Base-by-base conservation (phyloP, 2,329 filamentous ascomycete species). In the Tolypocladium endophyticum region DNA sequence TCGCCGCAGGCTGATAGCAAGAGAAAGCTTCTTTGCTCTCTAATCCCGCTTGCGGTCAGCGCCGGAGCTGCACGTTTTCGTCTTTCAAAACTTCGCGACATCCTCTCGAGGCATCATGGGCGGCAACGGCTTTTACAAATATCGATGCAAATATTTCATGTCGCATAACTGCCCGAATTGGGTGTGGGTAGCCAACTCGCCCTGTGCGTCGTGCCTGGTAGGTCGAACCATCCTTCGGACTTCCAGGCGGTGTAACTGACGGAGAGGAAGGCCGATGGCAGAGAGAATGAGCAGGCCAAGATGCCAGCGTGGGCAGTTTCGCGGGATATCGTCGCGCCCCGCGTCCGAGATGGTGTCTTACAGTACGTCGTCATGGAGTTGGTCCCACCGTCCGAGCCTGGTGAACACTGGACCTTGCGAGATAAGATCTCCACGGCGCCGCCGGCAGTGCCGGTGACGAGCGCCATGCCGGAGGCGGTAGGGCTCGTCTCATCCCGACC, bases 61-160 rank as follows among this genome's bases (percentile, higher is more conserved):
- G 9, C 50, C 28, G 8, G n/a, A 30, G 9, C 9, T 4, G 11
- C 11, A 11, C 30, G n/a, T 6, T n/a, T 33, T 25, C 12, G 14
- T 12, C 35, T 25, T 20, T 56, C 43, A 38, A 38, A 16, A 9
- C 5, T 2, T 38, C 45, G 47, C 43, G 28, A 58, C 36, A 45
- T 25, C n/a, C 33, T 45, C 30, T 20, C 50, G 23, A 20, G 55
- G 23, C 36, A 33, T 60, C 64, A 72, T 72, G 70, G 71, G 69
- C 55, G 68, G 70, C 59, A 67, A 72, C 63, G 76, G 77, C 43
- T 80, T 76, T 62, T 81, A 81, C 67, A 81, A 78, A 71, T 82
- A 80, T 68, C 75, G 77, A 50, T 83, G 80, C 76, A 82, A 81
- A 70, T 79, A 81, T 72, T 81, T 79, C 64, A 76, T 76, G 60